Evolutionary conservation across 768 basidiomycete genomes (phyloP).

Genomic region (Phylloporus sp.): DNA sequence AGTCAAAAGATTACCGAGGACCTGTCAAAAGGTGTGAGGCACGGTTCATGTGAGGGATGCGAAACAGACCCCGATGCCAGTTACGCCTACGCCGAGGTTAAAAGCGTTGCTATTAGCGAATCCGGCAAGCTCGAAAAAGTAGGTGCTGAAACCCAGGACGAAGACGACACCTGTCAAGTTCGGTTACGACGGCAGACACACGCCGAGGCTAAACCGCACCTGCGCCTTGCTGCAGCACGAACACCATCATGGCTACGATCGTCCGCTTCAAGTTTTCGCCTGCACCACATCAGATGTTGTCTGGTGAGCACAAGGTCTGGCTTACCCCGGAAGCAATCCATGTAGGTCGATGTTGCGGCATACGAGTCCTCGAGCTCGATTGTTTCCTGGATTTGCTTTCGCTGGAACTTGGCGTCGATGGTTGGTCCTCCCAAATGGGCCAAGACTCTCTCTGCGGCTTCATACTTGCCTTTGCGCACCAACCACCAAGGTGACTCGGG

Average conservation of each 20-base stretch:
- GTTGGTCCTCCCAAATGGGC: constrained; percentile 16
- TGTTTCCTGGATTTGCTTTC: constrained; percentile 27
- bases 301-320: not conserved
- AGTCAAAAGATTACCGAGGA: constrained; percentile 25
- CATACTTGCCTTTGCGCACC: constrained; percentile 27
- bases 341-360: constrained; percentile 24
- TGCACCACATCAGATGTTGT: not conserved
- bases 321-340: constrained; percentile 31
- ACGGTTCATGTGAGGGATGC: not conserved
- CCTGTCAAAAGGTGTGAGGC: constrained; percentile 3
- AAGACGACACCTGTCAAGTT: constrained; percentile 23
- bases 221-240: constrained; percentile 26
- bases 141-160: constrained; percentile 28
- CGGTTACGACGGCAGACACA: not conserved
- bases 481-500: constrained; percentile 35
- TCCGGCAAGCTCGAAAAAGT: constrained; percentile 37
- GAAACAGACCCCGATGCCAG: constrained; percentile 23
- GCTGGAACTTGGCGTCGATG: constrained; percentile 21
- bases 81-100: constrained; percentile 28
- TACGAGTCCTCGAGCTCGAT: constrained; percentile 29
- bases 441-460: constrained; percentile 22
- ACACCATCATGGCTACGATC: constrained; percentile 29
- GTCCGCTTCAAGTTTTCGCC: constrained; percentile 26
- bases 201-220: constrained; percentile 5
- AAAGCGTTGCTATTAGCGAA: constrained; percentile 29